Percentiles rank a stretch among this genome's conserved stretches.
Conservation (phyloP, 2,329 filamentous ascomycete genomes). For the Cucurbitaria berberidis region DNA sequence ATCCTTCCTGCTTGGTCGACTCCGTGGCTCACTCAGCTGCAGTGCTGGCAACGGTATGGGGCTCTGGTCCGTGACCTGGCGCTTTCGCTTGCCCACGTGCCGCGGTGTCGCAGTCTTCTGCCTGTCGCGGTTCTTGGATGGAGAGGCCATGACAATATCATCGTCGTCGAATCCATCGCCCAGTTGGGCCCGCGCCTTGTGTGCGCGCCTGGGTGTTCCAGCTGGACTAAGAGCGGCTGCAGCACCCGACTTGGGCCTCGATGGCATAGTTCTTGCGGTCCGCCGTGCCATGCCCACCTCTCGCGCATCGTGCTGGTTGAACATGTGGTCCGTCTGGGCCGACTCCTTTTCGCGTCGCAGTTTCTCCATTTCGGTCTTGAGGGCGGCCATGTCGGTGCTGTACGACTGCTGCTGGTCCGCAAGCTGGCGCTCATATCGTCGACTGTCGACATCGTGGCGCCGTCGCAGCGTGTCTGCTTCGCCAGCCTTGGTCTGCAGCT, state of each 20-base stretch:
- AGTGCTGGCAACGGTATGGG: conserved; percentile 63
- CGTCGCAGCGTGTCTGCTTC: conserved; percentile 77
- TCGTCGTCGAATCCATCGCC: conserved; percentile 80
- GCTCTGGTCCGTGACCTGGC: conserved; percentile 66
- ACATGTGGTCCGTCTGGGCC: conserved; percentile 72
- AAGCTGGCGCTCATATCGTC: conserved; percentile 69
- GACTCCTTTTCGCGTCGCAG: conserved; percentile 70
- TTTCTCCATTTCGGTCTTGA: conserved; percentile 68
- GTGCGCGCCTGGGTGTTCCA: conserved; percentile 67
- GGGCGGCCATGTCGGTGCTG: conserved; percentile 67
- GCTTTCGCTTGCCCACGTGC: conserved; percentile 70
- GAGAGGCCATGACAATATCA: conserved; percentile 63
- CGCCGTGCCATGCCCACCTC: conserved; percentile 56
- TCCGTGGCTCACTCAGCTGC: conserved; percentile 51
- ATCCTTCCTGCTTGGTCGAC: conserved; percentile 49
- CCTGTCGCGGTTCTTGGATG: conserved; percentile 52
- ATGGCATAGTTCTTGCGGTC: conserved; percentile 43
- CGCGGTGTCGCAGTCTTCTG: conserved; percentile 66
- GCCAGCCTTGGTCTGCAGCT: conserved; percentile 64
- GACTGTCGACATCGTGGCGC: conserved; percentile 67
- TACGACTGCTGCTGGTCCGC: conserved; percentile 67
- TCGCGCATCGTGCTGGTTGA: conserved; percentile 74
- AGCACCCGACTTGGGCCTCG: conserved; percentile 30
- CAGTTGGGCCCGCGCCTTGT: conserved; percentile 61
- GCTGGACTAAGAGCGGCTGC: conserved; percentile 38